phyloP scores from a whole-genome alignment of 1,284 basidiomycete genomes.

The Mycena sp. region DNA sequence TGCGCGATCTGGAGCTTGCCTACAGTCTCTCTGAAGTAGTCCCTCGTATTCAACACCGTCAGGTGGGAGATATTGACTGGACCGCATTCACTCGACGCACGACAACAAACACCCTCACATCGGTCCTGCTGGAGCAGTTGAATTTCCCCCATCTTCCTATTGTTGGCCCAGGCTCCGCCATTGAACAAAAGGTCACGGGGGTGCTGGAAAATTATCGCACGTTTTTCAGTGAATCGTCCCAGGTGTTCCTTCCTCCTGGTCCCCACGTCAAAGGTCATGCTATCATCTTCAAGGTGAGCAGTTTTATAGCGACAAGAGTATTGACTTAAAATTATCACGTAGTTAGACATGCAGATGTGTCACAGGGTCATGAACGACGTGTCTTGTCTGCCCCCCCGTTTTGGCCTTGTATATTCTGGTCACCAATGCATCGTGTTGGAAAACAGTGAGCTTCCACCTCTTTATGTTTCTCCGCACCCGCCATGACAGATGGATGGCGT shows the following conservation, averaged over 20 bases:
- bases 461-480: no score
- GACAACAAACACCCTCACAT: background rate
- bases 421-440: background rate
- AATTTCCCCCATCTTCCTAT: background rate
- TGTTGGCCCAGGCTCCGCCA: background rate
- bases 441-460: background rate
- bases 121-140: background rate
- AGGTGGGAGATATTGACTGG: conserved; percentile 1
- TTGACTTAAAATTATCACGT: background rate
- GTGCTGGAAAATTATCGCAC: background rate
- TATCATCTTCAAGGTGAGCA: background rate
- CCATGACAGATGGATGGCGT: no score
- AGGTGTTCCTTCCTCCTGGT: background rate
- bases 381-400: background rate
- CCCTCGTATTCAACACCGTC: background rate
- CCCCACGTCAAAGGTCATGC: background rate
- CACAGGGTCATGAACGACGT: background rate
- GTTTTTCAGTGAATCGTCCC: background rate
- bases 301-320: background rate
- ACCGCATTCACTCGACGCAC: background rate
- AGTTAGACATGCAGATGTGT: background rate
- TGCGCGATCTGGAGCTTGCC: background rate
- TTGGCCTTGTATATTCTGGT: background rate
- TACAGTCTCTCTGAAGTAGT: background rate
- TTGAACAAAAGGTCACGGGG: background rate